Percentiles rank a stretch among this genome's conserved stretches.
Conservation (phyloP, 129 eudicot species). For the Rutidosis leptorrhynchoides region DNA sequence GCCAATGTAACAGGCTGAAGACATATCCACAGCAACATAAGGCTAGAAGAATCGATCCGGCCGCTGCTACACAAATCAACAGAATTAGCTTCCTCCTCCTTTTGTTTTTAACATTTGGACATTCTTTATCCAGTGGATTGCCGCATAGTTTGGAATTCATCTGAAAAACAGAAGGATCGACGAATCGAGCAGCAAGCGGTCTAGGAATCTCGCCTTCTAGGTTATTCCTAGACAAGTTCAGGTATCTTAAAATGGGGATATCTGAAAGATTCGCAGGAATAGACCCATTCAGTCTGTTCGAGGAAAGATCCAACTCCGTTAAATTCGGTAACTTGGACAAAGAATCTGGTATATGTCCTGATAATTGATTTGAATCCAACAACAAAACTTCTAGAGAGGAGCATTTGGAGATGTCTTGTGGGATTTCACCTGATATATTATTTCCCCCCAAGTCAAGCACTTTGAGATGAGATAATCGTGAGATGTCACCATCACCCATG, state of each 20-base stretch:
- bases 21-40: constrained; percentile 75
- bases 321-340: constrained; percentile 46
- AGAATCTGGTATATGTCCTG: constrained; percentile 59
- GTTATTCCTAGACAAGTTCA: constrained; percentile 54
- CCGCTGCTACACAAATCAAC: constrained; percentile 50
- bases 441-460: constrained; percentile 58
- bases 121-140: constrained; percentile 45
- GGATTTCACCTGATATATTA: constrained; percentile 57
- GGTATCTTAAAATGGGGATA: constrained; percentile 38
- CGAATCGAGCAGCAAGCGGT: constrained; percentile 44
- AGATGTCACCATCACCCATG: constrained; percentile 49
- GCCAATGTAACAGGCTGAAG: constrained; percentile 50
- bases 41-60: constrained; percentile 35
- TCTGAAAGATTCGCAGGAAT: constrained; percentile 53
- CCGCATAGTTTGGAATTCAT: constrained; percentile 58
- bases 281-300: constrained; percentile 51
- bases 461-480: constrained; percentile 42
- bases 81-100: constrained; percentile 47
- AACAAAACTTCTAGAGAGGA: constrained; percentile 37
- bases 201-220: constrained; percentile 74
- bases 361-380: constrained; percentile 49
- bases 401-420: constrained; percentile 45
- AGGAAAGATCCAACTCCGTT: constrained; percentile 48
- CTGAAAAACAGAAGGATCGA: constrained; percentile 55
- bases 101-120: constrained; percentile 43